Conservation (phyloP, 257 asterid genomes). For the Orobanche coerulescens region DNA sequence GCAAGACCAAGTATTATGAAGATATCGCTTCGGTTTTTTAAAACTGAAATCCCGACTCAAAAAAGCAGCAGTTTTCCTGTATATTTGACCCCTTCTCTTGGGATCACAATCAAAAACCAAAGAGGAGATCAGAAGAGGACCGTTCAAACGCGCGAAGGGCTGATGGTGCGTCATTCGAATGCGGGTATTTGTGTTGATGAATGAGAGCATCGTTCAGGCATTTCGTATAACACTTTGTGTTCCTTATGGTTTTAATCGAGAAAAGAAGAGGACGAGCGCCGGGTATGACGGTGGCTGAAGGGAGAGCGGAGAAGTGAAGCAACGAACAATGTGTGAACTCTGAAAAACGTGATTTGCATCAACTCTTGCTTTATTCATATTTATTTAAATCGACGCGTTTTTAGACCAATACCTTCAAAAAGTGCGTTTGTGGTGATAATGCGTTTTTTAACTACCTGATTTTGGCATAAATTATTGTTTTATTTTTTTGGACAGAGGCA, state of each 20-base stretch:
- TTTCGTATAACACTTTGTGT: conserved; percentile 47
- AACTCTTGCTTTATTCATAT: conserved; percentile 9
- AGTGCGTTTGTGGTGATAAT: no score
- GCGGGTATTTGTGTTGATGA: conserved; percentile 27
- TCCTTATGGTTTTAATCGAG: no score
- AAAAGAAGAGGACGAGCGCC: background rate
- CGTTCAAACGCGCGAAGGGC: conserved; percentile 23
- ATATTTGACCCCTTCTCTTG: conserved; percentile 18
- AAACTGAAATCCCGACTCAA: conserved; percentile 24
- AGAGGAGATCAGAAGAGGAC: conserved; percentile 17
- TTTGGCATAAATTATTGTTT: no score
- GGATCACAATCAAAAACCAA: background rate
- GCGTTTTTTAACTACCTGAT: no score
- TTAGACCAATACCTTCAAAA: no score
- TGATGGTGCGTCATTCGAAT: conserved; percentile 16
- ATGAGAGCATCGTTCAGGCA: conserved; percentile 76
- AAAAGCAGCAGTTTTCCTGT: background rate
- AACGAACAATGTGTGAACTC: conserved; percentile 37
- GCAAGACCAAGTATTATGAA: conserved; percentile 38
- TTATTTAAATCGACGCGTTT: no score
- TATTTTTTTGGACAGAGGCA: no score
- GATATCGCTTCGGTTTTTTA: conserved; percentile 15
- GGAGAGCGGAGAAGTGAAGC: conserved; percentile 24
- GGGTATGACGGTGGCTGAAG: background rate
- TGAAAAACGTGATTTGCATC: conserved; percentile 17